Evolutionary conservation across 176 grass and related monocot species (phyloP).

Genomic region (Typha latifolia): DNA sequence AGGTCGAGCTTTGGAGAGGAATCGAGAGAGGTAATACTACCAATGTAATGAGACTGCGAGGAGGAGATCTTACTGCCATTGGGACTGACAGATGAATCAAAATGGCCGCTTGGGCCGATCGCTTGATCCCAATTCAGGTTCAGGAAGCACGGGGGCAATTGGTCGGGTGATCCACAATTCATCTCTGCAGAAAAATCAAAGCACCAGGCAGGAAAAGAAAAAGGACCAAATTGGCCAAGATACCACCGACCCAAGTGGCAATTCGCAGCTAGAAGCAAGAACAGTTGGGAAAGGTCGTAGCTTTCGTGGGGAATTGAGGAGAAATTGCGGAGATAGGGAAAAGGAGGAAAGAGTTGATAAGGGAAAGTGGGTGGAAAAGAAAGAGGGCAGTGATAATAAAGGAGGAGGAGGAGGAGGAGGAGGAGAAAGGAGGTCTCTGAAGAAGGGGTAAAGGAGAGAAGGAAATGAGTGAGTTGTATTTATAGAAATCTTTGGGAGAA

Average conservation of each 20-base stretch:
- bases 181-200: constrained; percentile 26
- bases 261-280: constrained; percentile 9
- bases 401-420: constrained; percentile 25
- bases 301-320: constrained; percentile 10
- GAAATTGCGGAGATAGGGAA: not conserved
- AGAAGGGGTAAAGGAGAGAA: constrained; percentile 3
- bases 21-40: constrained; percentile 32
- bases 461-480: not conserved
- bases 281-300: not conserved
- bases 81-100: too few relatives aligned
- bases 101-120: constrained; percentile 28
- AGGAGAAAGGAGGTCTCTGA: constrained; percentile 24
- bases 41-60: constrained; percentile 39
- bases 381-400: constrained; percentile 21
- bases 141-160: constrained; percentile 56
- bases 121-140: constrained; percentile 92
- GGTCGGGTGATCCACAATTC: constrained; percentile 61
- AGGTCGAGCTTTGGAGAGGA: constrained; percentile 67
- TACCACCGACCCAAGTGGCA: constrained; percentile 4
- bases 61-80: constrained; percentile 38
- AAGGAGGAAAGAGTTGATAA: constrained; percentile 14
- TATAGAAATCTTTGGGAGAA: constrained; percentile 32
- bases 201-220: constrained; percentile 7
- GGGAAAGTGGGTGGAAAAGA: constrained; percentile 24
- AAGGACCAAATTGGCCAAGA: constrained; percentile 25